Evolutionary conservation across 2,329 filamentous ascomycete genomes (phyloP), one percentile per base, ranked within the genome.

Genomic region (Hypoxylon sp.): DNA sequence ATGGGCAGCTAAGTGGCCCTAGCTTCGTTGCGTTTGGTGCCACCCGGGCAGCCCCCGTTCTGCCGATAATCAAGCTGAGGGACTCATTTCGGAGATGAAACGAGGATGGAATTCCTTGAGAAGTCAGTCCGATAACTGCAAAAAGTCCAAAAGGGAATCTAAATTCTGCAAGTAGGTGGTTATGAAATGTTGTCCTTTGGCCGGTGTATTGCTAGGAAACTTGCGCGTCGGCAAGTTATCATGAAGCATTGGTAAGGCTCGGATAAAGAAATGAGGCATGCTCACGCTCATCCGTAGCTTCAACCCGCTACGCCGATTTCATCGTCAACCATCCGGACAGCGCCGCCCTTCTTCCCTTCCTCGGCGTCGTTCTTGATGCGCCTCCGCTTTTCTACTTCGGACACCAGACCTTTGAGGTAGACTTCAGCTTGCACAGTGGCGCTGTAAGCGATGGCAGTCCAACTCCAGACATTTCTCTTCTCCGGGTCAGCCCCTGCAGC

Each of bases 381-480:
- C 68, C 85, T 86, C 71, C 87, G 82, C 76, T 88, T 87, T 75
- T 91, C 90, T 16, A 89, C 86, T 73, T 96, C 92, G 0, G 84
- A 84, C 3, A 96, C 88, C 57, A 97, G 79, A 12, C 88, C 88
- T 79, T 92, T 93, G 67, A 96, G 89, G 75, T 96, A 96, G 0
- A 94, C 91, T 78, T 96, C 93, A 1, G 92, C 92, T 75, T 93
- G 90, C 6, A 93, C 90, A 0, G 91, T 95, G 12, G 91, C 88
- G 67, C 90, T 92, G 77, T 97, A 97, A 16, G 90, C 88, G n/a
- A 94, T 85, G 0, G 94, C 91, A 1, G 90, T 94, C 92, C 93
- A 96, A 74, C 88, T 90, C 83, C 90, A 93, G 1, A 88, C 81
- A 75, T 97, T 97, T 70, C 85, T 84, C 59, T 87, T 87, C 58